These are phyloP conservation scores for Tuber melanosporum DNA, from an alignment of 495 filamentous ascomycete genomes.

Conservation along the genomic window DNA sequence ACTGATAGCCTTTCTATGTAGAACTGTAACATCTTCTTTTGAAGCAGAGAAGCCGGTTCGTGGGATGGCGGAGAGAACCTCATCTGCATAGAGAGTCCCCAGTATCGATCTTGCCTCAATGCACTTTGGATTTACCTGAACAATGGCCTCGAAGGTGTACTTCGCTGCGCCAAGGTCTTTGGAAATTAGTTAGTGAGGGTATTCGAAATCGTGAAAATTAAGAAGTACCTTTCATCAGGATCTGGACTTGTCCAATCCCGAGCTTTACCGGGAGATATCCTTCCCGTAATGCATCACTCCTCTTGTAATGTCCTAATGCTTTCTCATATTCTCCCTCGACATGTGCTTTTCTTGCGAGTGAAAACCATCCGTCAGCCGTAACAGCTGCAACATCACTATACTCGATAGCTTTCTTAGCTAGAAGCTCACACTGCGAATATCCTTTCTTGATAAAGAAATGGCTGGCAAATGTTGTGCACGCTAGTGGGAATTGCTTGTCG, in stretches of 20 bases:
- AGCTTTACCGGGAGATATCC: slow-evolving; percentile 88
- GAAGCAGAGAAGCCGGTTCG: slow-evolving; percentile 57
- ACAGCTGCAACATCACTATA: slow-evolving; percentile 91
- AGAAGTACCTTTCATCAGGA: slow-evolving; percentile 53
- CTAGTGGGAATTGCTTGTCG: slow-evolving; percentile 87
- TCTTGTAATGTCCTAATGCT: slow-evolving; percentile 74
- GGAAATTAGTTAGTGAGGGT: slow-evolving; percentile 7
- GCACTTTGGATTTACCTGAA: slow-evolving; percentile 57
- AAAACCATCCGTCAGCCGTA: slow-evolving; percentile 93
- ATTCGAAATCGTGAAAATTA: background rate
- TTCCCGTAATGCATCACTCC: slow-evolving; percentile 83
- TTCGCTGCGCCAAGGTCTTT: slow-evolving; percentile 80
- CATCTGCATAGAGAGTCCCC: slow-evolving; percentile 84
- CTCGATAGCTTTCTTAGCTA: slow-evolving; percentile 89
- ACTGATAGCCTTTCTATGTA: slow-evolving; percentile 73
- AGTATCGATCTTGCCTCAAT: slow-evolving; percentile 87
- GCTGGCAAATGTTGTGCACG: slow-evolving; percentile 77
- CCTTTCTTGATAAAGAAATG: slow-evolving; percentile 78
- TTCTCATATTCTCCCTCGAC: slow-evolving; percentile 59
- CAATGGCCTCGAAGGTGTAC: slow-evolving; percentile 85
- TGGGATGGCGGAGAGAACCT: slow-evolving; percentile 60
- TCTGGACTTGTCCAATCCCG: slow-evolving; percentile 78
- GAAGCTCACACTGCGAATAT: slow-evolving; percentile 68
- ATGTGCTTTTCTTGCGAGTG: slow-evolving; percentile 84
- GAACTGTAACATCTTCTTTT: slow-evolving; percentile 80